Evolutionary conservation across 2,329 filamentous ascomycete species (phyloP), one percentile per base, ranked within the genome.

Genomic region (Diaporthe sp.): DNA sequence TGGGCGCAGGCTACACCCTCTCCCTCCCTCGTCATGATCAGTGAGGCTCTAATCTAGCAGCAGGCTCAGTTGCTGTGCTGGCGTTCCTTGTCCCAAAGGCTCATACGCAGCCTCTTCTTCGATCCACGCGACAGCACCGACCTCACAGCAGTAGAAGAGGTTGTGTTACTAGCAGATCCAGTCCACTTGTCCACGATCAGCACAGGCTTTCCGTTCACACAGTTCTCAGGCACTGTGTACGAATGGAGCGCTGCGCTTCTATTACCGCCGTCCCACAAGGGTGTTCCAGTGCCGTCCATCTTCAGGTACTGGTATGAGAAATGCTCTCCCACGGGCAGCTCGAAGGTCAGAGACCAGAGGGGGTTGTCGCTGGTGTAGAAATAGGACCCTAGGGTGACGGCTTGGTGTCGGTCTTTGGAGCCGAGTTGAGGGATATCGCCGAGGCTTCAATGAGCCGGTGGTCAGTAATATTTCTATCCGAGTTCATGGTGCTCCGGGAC

Each of bases 251-350:
- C 65, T 2, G 46, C 34, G 9, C 46, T 39, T n/a, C 65, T 53
- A 8, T 53, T 68, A 6, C 46, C 65, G 5, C 65, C 65, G 10
- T 68, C 65, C 65, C 65, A 68, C 34, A 4, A 2, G 0, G 65
- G 65, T 68, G n/a, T 53, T 8, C 65, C 65, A 3, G 46, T 19
- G 13, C 31, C 65, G 9, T 68, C 65, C 31, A 53, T 53, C 65
- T 68, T 68, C 12, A 68, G 13, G 10, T 68, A 68, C 22, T 68
- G 65, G 13, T 68, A 68, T 22, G 46, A 39, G 13, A 68, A 53
- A 7, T 39, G 12, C 46, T 68, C 5, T 10, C 46, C 65, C 0
- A 46, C 65, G 1, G 65, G 65, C 1, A 68, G 3, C 5, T 68
- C 65, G 5, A 68, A 39, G 3, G 46, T 68, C 9, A 68, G 19